Evolutionary conservation across 306 rosid genomes (phyloP).

Genomic region (Pyrus pyrifolia): DNA sequence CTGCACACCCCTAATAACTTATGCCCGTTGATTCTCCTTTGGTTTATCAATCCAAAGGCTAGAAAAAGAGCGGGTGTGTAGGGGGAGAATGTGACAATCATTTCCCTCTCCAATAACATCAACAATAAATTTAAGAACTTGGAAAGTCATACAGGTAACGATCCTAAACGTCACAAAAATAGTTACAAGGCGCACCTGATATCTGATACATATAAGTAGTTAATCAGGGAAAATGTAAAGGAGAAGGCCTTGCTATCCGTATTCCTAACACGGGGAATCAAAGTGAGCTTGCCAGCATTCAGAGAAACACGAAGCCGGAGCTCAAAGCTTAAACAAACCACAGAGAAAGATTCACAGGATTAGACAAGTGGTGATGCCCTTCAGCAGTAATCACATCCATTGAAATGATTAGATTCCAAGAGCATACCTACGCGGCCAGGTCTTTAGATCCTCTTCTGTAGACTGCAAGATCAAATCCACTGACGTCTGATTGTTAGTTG

Average conservation of each 20-base stretch:
- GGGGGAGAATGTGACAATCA: too few relatives aligned
- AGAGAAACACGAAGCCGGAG: slow-evolving; percentile 55
- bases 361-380: neutral
- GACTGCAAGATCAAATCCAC: slow-evolving; percentile 67
- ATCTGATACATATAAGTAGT: slow-evolving; percentile 63
- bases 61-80: too few relatives aligned
- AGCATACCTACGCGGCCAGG: slow-evolving; percentile 48
- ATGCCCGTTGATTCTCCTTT: too few relatives aligned
- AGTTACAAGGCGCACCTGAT: slow-evolving; percentile 45
- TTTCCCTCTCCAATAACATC: neutral
- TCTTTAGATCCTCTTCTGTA: slow-evolving; percentile 48
- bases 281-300: slow-evolving; percentile 53
- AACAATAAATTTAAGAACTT: neutral
- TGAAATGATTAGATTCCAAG: neutral
- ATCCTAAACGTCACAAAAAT: neutral
- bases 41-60: too few relatives aligned
- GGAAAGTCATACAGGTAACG: neutral
- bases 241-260: slow-evolving; percentile 49
- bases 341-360: neutral
- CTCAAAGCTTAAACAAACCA: slow-evolving; percentile 50
- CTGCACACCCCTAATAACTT: too few relatives aligned
- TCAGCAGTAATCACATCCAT: neutral
- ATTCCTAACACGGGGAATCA: slow-evolving; percentile 63
- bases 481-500: slow-evolving; percentile 50
- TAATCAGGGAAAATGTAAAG: slow-evolving; percentile 52